phyloP scores from a whole-genome alignment of 371 early-diverging fungal species.

The Circinella umbellata region DNA sequence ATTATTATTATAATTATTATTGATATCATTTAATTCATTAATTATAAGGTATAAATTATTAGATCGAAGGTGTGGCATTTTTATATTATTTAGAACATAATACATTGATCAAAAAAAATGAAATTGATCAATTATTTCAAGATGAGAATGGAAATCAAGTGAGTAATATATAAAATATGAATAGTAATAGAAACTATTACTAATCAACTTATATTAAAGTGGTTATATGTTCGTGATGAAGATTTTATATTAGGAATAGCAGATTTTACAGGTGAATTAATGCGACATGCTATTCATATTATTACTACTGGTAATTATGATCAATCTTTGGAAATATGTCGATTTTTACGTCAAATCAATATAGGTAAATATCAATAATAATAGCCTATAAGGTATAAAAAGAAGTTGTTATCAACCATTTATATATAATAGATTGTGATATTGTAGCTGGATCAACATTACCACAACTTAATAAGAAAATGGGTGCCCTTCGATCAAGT shows the following conservation, averaged over 20 bases:
- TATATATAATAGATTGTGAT: slow-evolving; percentile 32
- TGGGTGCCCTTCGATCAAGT: slow-evolving; percentile 37
- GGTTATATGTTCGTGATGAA: slow-evolving; percentile 45
- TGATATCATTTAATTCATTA: neutral
- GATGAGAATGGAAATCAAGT: slow-evolving; percentile 37
- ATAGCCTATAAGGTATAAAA: too few relatives aligned
- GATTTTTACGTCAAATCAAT: slow-evolving; percentile 52
- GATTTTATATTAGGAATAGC: slow-evolving; percentile 69
- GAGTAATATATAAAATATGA: neutral
- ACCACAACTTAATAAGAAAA: slow-evolving; percentile 33
- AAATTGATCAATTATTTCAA: slow-evolving; percentile 52
- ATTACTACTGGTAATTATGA: slow-evolving; percentile 48
- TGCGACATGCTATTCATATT: slow-evolving; percentile 67
- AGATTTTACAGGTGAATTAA: slow-evolving; percentile 76
- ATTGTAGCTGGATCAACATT: slow-evolving; percentile 32
- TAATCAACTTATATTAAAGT: slow-evolving; percentile 10
- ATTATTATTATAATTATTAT: neutral
- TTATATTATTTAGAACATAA: slow-evolving; percentile 54
- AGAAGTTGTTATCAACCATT: neutral
- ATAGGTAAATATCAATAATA: slow-evolving; percentile 21
- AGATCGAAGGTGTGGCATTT: slow-evolving; percentile 71
- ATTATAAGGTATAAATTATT: slow-evolving; percentile 2
- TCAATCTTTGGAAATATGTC: slow-evolving; percentile 52
- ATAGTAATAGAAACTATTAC: neutral
- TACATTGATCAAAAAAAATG: slow-evolving; percentile 46